A percentile compares a stretch with the other conserved stretches of the same genome.
Evolutionary conservation across 345 rosid genomes (phyloP).

Genomic region (Clarkia xantiana): DNA sequence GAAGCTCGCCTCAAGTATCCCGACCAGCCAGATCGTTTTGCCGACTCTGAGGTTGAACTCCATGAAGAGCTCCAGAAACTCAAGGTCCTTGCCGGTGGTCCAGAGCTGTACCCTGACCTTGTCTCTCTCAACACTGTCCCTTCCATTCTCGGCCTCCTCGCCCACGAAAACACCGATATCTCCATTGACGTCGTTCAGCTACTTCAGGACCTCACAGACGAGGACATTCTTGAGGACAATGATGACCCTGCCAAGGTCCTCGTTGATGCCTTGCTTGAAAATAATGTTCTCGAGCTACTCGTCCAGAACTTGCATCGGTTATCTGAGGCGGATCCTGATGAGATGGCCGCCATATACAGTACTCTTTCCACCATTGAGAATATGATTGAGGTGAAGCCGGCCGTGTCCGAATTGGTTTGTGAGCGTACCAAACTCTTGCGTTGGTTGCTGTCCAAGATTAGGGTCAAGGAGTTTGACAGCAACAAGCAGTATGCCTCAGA

Average conservation of each 20-base stretch:
- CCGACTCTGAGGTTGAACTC: constrained; percentile 75
- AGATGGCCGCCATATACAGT: constrained; percentile 59
- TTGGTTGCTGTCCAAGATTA: constrained; percentile 71
- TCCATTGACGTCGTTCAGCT: constrained; percentile 83
- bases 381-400: constrained; percentile 83
- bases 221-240: constrained; percentile 74
- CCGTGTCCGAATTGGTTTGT: constrained; percentile 76
- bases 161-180: constrained; percentile 77
- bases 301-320: constrained; percentile 83
- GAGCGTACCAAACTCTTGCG: constrained; percentile 71
- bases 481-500: constrained; percentile 91
- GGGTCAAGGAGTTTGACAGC: constrained; percentile 73
- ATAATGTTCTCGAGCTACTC: constrained; percentile 73
- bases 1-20: constrained; percentile 93
- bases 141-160: constrained; percentile 66
- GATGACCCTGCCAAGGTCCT: constrained; percentile 69
- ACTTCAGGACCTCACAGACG: constrained; percentile 84
- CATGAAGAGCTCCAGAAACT: constrained; percentile 90
- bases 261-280: constrained; percentile 59
- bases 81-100: constrained; percentile 77
- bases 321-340: constrained; percentile 71
- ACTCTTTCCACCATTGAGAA: constrained; percentile 78
- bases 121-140: constrained; percentile 59
- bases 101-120: constrained; percentile 85
- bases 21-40: constrained; percentile 78